phyloP scores from a whole-genome alignment of 192 early-diverging fungal genomes.

The Umbelopsis isabellina region DNA sequence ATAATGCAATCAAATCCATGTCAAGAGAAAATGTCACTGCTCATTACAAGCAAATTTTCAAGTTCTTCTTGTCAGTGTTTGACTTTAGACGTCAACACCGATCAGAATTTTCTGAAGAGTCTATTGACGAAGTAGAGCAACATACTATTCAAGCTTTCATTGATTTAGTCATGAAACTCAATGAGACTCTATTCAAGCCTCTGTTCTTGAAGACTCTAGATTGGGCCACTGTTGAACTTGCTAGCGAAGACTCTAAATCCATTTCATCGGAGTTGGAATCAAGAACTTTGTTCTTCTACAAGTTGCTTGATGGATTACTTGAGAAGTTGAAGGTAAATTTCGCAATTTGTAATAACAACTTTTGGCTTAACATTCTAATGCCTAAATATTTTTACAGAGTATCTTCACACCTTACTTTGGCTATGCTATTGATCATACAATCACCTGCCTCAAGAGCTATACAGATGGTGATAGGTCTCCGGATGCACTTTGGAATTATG shows the following conservation, averaged over 20 bases:
- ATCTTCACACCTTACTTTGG: constrained; percentile 82
- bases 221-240: constrained; percentile 66
- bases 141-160: constrained; percentile 75
- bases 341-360: constrained; percentile 13
- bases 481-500: constrained; percentile 71
- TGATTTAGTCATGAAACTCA: constrained; percentile 87
- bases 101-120: constrained; percentile 37
- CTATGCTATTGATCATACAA: constrained; percentile 72
- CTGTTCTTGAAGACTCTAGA: constrained; percentile 86
- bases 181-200: constrained; percentile 94
- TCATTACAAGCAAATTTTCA: constrained; percentile 81
- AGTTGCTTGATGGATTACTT: constrained; percentile 43
- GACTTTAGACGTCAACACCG: constrained; percentile 54
- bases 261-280: constrained; percentile 33
- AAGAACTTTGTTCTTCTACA: constrained; percentile 49
- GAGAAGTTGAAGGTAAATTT: constrained; percentile 46
- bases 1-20: constrained; percentile 67
- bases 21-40: constrained; percentile 65
- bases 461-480: constrained; percentile 45
- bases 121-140: constrained; percentile 64
- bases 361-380: not conserved
- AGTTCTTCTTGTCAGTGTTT: constrained; percentile 79
- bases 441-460: constrained; percentile 59
- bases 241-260: constrained; percentile 28
- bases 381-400: constrained; percentile 44